Conservation (phyloP, 306 rosid genomes). For the Rubus idaeus region DNA sequence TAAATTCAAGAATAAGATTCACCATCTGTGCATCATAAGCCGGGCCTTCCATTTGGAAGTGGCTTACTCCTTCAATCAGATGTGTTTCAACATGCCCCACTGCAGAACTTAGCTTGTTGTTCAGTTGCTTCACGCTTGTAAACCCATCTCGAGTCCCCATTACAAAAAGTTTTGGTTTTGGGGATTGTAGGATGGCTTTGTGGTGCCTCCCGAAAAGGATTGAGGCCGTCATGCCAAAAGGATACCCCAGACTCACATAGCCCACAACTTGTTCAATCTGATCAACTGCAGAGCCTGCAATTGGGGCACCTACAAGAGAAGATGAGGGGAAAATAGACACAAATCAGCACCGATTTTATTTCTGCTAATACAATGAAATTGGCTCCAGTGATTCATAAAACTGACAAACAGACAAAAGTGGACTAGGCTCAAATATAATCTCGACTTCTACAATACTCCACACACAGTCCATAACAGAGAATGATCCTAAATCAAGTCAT, state of each 20-base stretch:
- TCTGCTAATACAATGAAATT: background rate
- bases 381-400: background rate
- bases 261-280: constrained; percentile 75
- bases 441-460: background rate
- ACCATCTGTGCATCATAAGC: constrained; percentile 75
- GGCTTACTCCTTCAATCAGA: constrained; percentile 76
- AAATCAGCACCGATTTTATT: background rate
- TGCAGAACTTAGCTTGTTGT: constrained; percentile 66
- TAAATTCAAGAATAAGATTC: constrained; percentile 55
- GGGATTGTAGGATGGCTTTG: constrained; percentile 61
- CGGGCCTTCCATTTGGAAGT: constrained; percentile 96
- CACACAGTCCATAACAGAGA: constrained; percentile 3
- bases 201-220: constrained; percentile 91
- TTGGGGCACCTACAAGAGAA: constrained; percentile 72
- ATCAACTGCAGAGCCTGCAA: constrained; percentile 91
- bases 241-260: constrained; percentile 90
- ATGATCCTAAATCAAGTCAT: background rate
- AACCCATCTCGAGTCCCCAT: constrained; percentile 94
- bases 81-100: constrained; percentile 65
- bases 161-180: constrained; percentile 78
- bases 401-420: constrained; percentile 2
- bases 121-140: constrained; percentile 76
- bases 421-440: background rate
- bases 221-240: constrained; percentile 85
- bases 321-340: background rate